Evolutionary conservation across 2,329 filamentous ascomycete species (phyloP).

Genomic region (Colletotrichum siamense): DNA sequence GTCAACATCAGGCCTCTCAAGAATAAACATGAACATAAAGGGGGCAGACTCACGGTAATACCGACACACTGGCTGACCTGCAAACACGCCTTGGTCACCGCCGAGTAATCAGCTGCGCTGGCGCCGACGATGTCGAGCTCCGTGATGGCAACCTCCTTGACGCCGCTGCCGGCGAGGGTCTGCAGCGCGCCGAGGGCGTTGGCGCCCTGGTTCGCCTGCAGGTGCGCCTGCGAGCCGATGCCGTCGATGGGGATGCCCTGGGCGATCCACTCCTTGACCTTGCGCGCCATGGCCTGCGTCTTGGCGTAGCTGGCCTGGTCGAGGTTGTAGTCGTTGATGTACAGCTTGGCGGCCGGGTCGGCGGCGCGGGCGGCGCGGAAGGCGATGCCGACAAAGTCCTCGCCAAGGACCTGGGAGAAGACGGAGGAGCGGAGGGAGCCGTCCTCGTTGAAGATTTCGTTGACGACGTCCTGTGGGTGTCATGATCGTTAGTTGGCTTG

Average conservation of each 20-base stretch:
- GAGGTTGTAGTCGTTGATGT: constrained; percentile 79
- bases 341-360: constrained; percentile 72
- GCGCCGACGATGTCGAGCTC: constrained; percentile 71
- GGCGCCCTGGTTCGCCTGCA: constrained; percentile 49
- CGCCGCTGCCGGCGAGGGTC: constrained; percentile 53
- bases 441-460: constrained; percentile 69
- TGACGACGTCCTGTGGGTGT: constrained; percentile 59
- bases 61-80: constrained; percentile 65
- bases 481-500: background rate
- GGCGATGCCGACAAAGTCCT: constrained; percentile 72
- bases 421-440: constrained; percentile 64
- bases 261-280: constrained; percentile 69
- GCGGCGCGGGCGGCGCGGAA: constrained; percentile 71
- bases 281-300: constrained; percentile 55
- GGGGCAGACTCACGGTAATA: constrained; percentile 53
- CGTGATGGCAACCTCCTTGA: constrained; percentile 66
- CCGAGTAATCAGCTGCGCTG: constrained; percentile 61
- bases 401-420: constrained; percentile 72
- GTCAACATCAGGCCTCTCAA: constrained; percentile 38
- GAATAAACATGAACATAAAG: background rate
- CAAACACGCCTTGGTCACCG: constrained; percentile 63
- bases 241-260: constrained; percentile 70
- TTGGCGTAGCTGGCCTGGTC: constrained; percentile 66
- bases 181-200: constrained; percentile 55
- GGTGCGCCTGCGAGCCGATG: constrained; percentile 65